These are phyloP conservation scores for Melastoma malabathricum DNA, from an alignment of 345 rosid genomes.

Conservation along the genomic window DNA sequence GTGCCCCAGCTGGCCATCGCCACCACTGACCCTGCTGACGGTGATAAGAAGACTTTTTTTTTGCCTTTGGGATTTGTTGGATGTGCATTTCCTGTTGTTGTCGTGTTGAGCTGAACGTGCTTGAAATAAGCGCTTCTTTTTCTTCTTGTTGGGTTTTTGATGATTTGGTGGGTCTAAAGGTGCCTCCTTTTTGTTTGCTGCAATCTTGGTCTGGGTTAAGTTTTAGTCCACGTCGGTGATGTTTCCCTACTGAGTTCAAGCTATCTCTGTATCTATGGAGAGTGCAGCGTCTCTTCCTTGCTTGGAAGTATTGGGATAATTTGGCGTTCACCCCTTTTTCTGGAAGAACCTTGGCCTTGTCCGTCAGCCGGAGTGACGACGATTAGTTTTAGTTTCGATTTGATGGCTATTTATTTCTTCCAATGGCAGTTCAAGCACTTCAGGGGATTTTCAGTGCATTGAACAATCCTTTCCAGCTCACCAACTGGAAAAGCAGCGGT, in stretches of 20 bases:
- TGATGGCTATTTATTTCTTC: background rate
- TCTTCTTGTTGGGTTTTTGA: too few species aligned
- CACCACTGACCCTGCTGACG: constrained; percentile 31
- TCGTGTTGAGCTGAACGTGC: too few species aligned
- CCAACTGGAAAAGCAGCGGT: constrained; percentile 67
- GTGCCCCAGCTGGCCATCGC: constrained; percentile 16
- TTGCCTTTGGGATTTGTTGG: background rate
- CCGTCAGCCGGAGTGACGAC: background rate
- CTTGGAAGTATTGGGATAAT: too few species aligned
- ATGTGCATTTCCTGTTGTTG: background rate
- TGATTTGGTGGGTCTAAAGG: too few species aligned
- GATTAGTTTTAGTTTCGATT: background rate
- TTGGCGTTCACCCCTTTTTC: too few species aligned
- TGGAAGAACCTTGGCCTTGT: background rate
- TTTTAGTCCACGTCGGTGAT: too few species aligned
- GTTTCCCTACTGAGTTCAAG: too few species aligned
- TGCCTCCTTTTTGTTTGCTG: too few species aligned
- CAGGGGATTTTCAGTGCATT: constrained; percentile 70
- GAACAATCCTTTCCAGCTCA: constrained; percentile 70
- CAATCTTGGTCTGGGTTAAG: too few species aligned
- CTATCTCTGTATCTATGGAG: too few species aligned
- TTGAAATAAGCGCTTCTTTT: too few species aligned
- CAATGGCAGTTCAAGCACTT: constrained; percentile 65
- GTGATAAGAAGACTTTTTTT: constrained; percentile 9
- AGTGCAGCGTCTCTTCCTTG: too few species aligned